These are phyloP conservation scores for Leccinum boreale DNA, from an alignment of 768 basidiomycete species.

Conservation along the genomic window DNA sequence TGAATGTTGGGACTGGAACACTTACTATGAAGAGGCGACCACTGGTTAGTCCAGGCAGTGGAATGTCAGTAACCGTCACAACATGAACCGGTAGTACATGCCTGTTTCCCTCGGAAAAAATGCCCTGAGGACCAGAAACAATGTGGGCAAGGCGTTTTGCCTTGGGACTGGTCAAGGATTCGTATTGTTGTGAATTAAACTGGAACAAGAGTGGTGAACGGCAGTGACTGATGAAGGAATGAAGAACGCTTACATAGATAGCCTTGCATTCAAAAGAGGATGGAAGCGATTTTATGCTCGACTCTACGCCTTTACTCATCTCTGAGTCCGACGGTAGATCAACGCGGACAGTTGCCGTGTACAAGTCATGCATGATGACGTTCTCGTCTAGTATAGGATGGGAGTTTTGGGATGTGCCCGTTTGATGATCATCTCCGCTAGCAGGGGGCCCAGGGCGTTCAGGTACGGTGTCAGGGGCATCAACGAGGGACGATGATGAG, in stretches of 20 bases:
- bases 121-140: conserved; percentile 1
- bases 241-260: conserved; percentile 2
- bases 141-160: not conserved
- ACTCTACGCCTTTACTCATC: conserved; percentile 7
- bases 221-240: not conserved
- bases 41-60: not conserved
- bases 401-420: not conserved
- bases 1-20: not conserved
- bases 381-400: not conserved
- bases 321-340: not conserved
- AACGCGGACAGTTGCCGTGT: conserved; percentile 4
- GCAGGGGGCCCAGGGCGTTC: not conserved
- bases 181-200: conserved; percentile 11
- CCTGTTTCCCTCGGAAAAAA: conserved; percentile 6
- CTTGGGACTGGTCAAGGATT: not conserved
- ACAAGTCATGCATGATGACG: conserved; percentile 9
- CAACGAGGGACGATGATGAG: not conserved
- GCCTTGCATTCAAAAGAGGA: conserved; percentile 6
- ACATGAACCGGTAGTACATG: not conserved
- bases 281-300: conserved; percentile 7
- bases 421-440: not conserved
- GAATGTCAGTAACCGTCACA: not conserved
- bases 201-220: not conserved
- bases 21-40: conserved; percentile 17
- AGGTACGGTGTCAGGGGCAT: not conserved